Conservation (phyloP, 2,329 filamentous ascomycete species). For the Botrytis galanthina region DNA sequence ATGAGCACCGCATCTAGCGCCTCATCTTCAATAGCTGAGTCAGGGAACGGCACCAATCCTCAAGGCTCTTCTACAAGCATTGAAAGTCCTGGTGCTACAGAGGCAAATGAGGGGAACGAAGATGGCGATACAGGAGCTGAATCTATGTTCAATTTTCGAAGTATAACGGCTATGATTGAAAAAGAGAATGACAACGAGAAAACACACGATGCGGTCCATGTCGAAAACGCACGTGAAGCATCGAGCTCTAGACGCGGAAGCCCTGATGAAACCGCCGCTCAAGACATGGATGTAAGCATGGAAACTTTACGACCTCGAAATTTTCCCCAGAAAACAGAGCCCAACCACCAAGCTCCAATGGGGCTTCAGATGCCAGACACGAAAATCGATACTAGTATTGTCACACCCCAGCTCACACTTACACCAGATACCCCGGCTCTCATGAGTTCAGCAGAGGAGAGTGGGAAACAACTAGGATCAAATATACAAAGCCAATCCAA, state of each 20-base stretch:
- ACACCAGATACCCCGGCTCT: slow-evolving; percentile 35
- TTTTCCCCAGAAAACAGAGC: neutral
- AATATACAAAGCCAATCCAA: slow-evolving; percentile 1
- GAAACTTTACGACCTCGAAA: slow-evolving; percentile 32
- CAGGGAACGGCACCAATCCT: slow-evolving; percentile 43
- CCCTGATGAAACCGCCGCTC: slow-evolving; percentile 16
- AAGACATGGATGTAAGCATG: slow-evolving; percentile 32
- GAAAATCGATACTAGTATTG: slow-evolving; percentile 24
- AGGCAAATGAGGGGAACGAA: slow-evolving; percentile 49
- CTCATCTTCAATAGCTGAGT: slow-evolving; percentile 73
- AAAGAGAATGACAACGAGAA: slow-evolving; percentile 50
- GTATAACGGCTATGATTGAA: slow-evolving; percentile 80
- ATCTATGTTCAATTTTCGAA: slow-evolving; percentile 88
- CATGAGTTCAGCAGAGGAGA: slow-evolving; percentile 25
- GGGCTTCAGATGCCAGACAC: slow-evolving; percentile 15
- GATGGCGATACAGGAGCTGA: slow-evolving; percentile 58
- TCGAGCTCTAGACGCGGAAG: slow-evolving; percentile 23
- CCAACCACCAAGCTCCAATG: neutral
- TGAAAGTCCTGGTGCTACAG: slow-evolving; percentile 54
- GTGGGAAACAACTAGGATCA: slow-evolving; percentile 34
- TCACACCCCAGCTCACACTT: slow-evolving; percentile 34
- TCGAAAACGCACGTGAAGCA: slow-evolving; percentile 32
- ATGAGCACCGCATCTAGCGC: slow-evolving; percentile 85
- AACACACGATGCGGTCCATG: slow-evolving; percentile 30
- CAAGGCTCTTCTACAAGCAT: slow-evolving; percentile 45